Evolutionary conservation across 108 stramenopile species (phyloP).

Genomic region (Discostella stelligeroides): DNA sequence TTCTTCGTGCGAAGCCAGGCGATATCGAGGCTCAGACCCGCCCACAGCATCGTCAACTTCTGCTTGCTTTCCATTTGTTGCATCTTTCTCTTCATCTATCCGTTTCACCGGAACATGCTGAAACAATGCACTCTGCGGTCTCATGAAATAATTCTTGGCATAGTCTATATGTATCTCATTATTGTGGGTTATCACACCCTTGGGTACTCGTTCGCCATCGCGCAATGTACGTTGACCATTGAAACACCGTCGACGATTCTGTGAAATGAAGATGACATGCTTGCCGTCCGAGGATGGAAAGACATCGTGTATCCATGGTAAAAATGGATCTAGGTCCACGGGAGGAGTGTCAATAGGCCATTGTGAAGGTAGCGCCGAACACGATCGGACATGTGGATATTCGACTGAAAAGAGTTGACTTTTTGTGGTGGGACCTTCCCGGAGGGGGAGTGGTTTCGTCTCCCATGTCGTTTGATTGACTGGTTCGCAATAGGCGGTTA

Average conservation of each 20-base stretch:
- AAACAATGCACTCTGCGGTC: slow-evolving; percentile 79
- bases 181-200: slow-evolving; percentile 35
- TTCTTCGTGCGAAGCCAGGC: slow-evolving; percentile 75
- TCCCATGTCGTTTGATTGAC: slow-evolving; percentile 50
- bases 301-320: slow-evolving; percentile 93
- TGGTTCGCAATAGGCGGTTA: slow-evolving; percentile 50
- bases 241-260: slow-evolving; percentile 80
- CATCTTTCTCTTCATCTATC: slow-evolving; percentile 7
- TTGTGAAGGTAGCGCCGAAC: slow-evolving; percentile 53
- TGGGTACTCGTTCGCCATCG: slow-evolving; percentile 13
- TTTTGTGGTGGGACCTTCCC: slow-evolving; percentile 17
- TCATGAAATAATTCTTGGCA: slow-evolving; percentile 56
- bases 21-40: slow-evolving; percentile 60
- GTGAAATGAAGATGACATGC: slow-evolving; percentile 83
- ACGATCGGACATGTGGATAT: slow-evolving; percentile 40
- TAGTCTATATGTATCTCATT: slow-evolving; percentile 37
- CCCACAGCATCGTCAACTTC: slow-evolving; percentile 5
- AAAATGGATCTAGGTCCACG: slow-evolving; percentile 76
- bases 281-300: slow-evolving; percentile 83
- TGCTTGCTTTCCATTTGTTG: no score
- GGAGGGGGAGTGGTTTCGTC: slow-evolving; percentile 38
- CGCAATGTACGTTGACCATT: slow-evolving; percentile 39
- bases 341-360: slow-evolving; percentile 75
- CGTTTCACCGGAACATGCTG: slow-evolving; percentile 85
- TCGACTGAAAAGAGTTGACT: slow-evolving; percentile 15